These are phyloP conservation scores for Venturia effusa DNA, from an alignment of 2,329 filamentous ascomycete species.

Conservation along the genomic window DNA sequence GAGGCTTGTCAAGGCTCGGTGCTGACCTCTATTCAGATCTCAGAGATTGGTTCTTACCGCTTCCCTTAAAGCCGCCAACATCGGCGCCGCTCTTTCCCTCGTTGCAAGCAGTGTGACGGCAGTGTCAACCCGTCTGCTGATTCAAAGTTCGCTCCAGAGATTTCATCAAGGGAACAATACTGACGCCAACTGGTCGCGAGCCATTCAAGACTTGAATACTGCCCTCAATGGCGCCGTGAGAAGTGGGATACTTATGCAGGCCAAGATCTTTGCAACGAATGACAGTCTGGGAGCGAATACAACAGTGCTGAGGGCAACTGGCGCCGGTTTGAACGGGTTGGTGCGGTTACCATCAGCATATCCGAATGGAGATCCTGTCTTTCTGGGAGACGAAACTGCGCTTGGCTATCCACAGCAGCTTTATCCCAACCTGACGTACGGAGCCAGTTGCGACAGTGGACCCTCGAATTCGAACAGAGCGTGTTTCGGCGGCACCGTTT, in stretches of 20 bases:
- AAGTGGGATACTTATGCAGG: slow-evolving; percentile 50
- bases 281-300: slow-evolving; percentile 41
- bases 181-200: slow-evolving; percentile 47
- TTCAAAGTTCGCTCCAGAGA: slow-evolving; percentile 40
- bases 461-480: slow-evolving; percentile 19
- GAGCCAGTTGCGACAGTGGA: slow-evolving; percentile 16
- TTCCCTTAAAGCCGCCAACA: slow-evolving; percentile 73
- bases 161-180: slow-evolving; percentile 48
- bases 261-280: slow-evolving; percentile 55
- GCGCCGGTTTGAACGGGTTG: slow-evolving; percentile 30
- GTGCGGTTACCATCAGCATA: slow-evolving; percentile 53
- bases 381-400: slow-evolving; percentile 45
- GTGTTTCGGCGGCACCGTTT: slow-evolving; percentile 29
- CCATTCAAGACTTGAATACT: slow-evolving; percentile 55
- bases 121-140: slow-evolving; percentile 52
- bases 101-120: slow-evolving; percentile 65
- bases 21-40: slow-evolving; percentile 3
- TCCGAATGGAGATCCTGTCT: slow-evolving; percentile 46
- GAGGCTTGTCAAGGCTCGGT: neutral
- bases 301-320: slow-evolving; percentile 56
- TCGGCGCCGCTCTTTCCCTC: slow-evolving; percentile 67
- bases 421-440: slow-evolving; percentile 71
- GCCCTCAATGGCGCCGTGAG: slow-evolving; percentile 52
- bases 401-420: slow-evolving; percentile 59
- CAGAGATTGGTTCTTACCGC: slow-evolving; percentile 60